Evolutionary conservation across 129 eudicot genomes (phyloP).

Genomic region (Erigeron canadensis): DNA sequence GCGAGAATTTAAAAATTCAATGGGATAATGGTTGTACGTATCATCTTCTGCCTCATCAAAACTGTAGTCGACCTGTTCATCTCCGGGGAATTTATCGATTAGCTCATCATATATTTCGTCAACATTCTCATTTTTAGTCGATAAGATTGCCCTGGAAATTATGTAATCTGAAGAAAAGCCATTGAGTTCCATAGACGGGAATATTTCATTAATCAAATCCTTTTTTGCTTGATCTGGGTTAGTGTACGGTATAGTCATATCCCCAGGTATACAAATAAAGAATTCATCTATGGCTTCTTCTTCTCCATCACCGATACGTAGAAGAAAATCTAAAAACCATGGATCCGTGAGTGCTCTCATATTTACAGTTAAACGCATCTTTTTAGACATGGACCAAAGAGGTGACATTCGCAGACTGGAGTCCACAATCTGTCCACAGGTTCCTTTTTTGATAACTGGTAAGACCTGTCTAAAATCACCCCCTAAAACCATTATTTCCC

Average conservation of each 20-base stretch:
- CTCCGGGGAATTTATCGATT: not conserved
- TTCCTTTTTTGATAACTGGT: no score
- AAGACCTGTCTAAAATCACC: no score
- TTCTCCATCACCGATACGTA: no score
- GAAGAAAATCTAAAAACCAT: no score
- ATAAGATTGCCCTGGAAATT: not conserved
- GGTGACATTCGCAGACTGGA: no score
- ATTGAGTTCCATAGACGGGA: not conserved
- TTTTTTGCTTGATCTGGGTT: not conserved
- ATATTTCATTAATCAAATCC: not conserved
- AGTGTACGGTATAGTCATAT: not conserved
- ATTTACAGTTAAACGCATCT: no score
- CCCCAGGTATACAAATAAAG: not conserved
- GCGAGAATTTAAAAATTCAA: not conserved
- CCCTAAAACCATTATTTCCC: no score
- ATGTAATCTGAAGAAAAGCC: not conserved
- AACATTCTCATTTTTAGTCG: not conserved
- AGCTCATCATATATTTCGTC: not conserved
- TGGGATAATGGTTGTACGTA: not conserved
- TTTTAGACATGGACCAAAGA: no score
- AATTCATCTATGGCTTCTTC: not conserved
- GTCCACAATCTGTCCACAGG: no score
- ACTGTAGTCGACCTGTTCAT: not conserved
- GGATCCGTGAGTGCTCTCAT: no score
- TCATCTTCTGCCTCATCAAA: no score